phyloP scores from a whole-genome alignment of 2,329 filamentous ascomycete species.

The Gaeumannomyces sp. region DNA sequence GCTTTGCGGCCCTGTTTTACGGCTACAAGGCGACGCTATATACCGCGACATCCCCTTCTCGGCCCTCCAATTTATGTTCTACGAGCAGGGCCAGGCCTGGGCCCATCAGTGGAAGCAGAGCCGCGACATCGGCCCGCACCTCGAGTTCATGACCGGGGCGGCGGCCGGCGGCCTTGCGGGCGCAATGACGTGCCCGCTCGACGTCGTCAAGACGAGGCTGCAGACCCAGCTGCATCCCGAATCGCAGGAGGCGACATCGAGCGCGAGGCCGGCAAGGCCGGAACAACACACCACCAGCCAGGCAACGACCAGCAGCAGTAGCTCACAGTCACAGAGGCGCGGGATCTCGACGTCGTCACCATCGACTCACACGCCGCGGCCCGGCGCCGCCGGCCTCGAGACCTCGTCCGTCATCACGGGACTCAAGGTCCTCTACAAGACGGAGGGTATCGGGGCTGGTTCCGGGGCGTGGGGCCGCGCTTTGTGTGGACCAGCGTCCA shows the following conservation, averaged over 20 bases:
- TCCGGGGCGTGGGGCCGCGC: slow-evolving; percentile 87
- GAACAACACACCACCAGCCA: slow-evolving; percentile 18
- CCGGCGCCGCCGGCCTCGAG: slow-evolving; percentile 73
- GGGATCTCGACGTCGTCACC: slow-evolving; percentile 86
- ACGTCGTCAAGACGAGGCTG: slow-evolving; percentile 94
- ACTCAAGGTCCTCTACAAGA: slow-evolving; percentile 78
- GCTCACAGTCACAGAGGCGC: slow-evolving; percentile 48
- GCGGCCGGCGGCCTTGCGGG: slow-evolving; percentile 88
- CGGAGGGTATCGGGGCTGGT: slow-evolving; percentile 88
- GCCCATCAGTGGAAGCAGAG: slow-evolving; percentile 73
- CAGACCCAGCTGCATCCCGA: slow-evolving; percentile 73
- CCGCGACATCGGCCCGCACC: slow-evolving; percentile 73
- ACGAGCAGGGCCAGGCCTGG: slow-evolving; percentile 84
- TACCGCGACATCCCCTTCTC: slow-evolving; percentile 94
- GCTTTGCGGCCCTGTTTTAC: slow-evolving; percentile 79
- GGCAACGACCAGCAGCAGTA: slow-evolving; percentile 13
- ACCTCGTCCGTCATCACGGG: slow-evolving; percentile 87
- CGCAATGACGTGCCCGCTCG: slow-evolving; percentile 88
- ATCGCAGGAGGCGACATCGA: slow-evolving; percentile 17
- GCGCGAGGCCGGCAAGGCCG: slow-evolving; percentile 18
- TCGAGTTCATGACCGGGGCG: slow-evolving; percentile 86
- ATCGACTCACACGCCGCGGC: slow-evolving; percentile 72
- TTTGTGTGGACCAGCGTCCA: slow-evolving; percentile 97
- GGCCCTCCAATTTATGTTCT: slow-evolving; percentile 94
- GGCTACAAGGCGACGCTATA: slow-evolving; percentile 95